A percentile compares a stretch with the other conserved stretches of the same genome.
Conservation (phyloP, 371 early-diverging fungal species). For the Mortierella sp. region DNA sequence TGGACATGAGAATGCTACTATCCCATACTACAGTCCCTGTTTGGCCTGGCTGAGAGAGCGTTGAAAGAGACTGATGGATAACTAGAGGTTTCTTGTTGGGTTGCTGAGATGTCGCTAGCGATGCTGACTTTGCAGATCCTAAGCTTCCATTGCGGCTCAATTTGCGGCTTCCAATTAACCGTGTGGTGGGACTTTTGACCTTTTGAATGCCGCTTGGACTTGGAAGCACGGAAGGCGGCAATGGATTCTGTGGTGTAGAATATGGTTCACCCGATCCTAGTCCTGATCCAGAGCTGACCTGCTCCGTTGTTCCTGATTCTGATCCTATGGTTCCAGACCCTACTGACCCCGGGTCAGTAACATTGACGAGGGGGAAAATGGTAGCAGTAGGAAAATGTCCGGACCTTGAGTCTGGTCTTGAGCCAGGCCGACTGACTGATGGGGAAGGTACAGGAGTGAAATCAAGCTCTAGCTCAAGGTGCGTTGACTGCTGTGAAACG, state of each 20-base stretch:
- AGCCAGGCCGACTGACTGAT: slow-evolving; percentile 26
- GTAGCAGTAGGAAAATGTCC: not conserved
- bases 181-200: slow-evolving; percentile 16
- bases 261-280: not conserved
- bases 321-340: not conserved
- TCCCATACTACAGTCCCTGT: slow-evolving; percentile 56
- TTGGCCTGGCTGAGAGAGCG: slow-evolving; percentile 53
- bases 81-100: slow-evolving; percentile 39
- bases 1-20: slow-evolving; percentile 53
- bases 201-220: slow-evolving; percentile 7
- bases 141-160: slow-evolving; percentile 12
- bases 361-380: not conserved
- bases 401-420: slow-evolving; percentile 30
- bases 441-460: slow-evolving; percentile 48
- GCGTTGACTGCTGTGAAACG: slow-evolving; percentile 38
- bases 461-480: slow-evolving; percentile 47
- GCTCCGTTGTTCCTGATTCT: slow-evolving; percentile 3
- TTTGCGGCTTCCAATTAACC: slow-evolving; percentile 24
- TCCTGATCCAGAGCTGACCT: not conserved
- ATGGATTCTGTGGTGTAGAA: slow-evolving; percentile 1
- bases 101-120: not conserved
- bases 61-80: slow-evolving; percentile 55
- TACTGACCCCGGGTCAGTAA: not conserved
- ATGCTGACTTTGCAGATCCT: not conserved
- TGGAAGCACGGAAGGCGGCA: not conserved